A percentile compares a stretch with the other conserved stretches of the same genome.
Evolutionary conservation across 1,284 basidiomycete species (phyloP).

Genomic region (Ustilago tritici): DNA sequence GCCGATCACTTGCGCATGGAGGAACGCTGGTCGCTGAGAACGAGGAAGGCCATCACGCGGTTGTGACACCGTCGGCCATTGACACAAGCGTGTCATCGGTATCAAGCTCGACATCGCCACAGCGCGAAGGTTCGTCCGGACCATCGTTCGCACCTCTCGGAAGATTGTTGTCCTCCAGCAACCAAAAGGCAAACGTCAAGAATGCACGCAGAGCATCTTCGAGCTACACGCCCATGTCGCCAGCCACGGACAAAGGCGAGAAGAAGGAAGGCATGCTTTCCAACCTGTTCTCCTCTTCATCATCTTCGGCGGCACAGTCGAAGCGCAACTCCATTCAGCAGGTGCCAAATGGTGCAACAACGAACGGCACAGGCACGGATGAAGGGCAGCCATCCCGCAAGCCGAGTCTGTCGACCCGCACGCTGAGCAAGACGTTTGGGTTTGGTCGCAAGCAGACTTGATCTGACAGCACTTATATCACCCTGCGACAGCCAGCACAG

Average conservation of each 20-base stretch:
- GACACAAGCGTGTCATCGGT: constrained; percentile 3
- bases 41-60: constrained; percentile 13
- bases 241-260: constrained; percentile 25
- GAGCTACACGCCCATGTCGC: constrained; percentile 35
- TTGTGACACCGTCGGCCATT: constrained; percentile 12
- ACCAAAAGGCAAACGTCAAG: constrained; percentile 47
- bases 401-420: constrained; percentile 36
- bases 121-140: constrained; percentile 23
- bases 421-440: constrained; percentile 50
- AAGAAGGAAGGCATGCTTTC: constrained; percentile 47
- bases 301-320: constrained; percentile 25
- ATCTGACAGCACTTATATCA: neutral
- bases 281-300: constrained; percentile 33
- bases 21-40: constrained; percentile 18
- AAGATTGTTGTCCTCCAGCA: constrained; percentile 48
- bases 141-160: constrained; percentile 51
- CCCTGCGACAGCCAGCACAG: neutral
- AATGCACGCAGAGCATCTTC: constrained; percentile 41
- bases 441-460: constrained; percentile 42
- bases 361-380: constrained; percentile 14
- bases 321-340: constrained; percentile 40
- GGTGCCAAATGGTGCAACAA: constrained; percentile 7
- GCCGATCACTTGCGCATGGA: constrained; percentile 2
- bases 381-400: constrained; percentile 34
- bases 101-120: constrained; percentile 7